phyloP scores from a whole-genome alignment of 2,329 filamentous ascomycete species.

The Aspergillus brasiliensis region DNA sequence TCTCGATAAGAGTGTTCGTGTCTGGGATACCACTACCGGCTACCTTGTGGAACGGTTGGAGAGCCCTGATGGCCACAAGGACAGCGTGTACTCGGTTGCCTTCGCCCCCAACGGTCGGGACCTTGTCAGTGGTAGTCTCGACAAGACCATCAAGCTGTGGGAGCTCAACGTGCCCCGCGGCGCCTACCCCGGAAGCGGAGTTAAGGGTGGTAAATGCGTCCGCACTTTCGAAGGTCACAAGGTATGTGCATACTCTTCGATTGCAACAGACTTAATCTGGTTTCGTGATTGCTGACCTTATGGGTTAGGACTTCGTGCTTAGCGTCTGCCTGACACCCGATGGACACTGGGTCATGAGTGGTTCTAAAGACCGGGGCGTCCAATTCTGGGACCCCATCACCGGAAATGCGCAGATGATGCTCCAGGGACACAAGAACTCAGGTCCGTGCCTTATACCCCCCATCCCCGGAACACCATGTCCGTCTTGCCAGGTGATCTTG shows the following conservation, averaged over 20 bases:
- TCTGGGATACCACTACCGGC: conserved; percentile 89
- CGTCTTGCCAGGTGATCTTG: neutral
- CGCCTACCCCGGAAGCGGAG: conserved; percentile 65
- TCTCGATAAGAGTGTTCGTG: conserved; percentile 94
- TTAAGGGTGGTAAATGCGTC: conserved; percentile 88
- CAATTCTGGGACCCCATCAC: conserved; percentile 98
- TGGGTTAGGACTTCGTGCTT: conserved; percentile 82
- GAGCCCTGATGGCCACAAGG: conserved; percentile 91
- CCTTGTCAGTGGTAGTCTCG: conserved; percentile 89
- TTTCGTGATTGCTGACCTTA: conserved; percentile 5
- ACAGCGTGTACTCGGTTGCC: conserved; percentile 93
- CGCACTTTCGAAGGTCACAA: conserved; percentile 97
- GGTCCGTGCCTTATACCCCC: conserved; percentile 48
- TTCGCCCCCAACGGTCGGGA: conserved; percentile 93
- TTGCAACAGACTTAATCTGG: neutral
- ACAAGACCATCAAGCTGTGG: conserved; percentile 99
- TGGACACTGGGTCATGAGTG: conserved; percentile 92
- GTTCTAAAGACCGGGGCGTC: conserved; percentile 94
- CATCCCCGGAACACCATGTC: neutral
- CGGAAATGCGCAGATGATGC: conserved; percentile 93
- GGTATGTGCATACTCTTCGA: conserved; percentile 53
- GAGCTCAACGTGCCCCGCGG: conserved; percentile 75
- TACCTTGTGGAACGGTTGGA: conserved; percentile 89
- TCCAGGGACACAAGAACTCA: conserved; percentile 98
- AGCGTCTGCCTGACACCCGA: conserved; percentile 94